These are phyloP conservation scores for Penicillium sp. DNA, from an alignment of 2,329 filamentous ascomycete genomes.

Conservation along the genomic window DNA sequence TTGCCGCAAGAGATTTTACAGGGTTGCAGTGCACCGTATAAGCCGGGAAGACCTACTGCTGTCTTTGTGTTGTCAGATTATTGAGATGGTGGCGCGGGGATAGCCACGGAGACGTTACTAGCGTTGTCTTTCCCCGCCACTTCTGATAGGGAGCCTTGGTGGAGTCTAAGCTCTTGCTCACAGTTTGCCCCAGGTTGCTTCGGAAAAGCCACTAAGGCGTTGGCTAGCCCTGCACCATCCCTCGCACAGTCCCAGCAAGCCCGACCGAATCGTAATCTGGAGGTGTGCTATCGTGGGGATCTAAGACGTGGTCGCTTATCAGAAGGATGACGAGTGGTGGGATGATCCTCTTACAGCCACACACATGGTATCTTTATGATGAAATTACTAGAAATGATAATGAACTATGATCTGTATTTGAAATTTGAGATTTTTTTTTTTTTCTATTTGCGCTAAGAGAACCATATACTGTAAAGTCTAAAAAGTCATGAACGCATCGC, in stretches of 20 bases:
- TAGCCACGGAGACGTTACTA: slow-evolving; percentile 4
- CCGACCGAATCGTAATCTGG: slow-evolving; percentile 17
- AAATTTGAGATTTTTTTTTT: not conserved
- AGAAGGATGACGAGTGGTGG: not conserved
- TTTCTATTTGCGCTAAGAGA: not conserved
- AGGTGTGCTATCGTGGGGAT: slow-evolving; percentile 3
- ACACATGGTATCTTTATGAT: not conserved
- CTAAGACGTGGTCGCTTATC: slow-evolving; percentile 12
- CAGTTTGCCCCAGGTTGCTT: slow-evolving; percentile 6
- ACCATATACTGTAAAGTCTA: not conserved
- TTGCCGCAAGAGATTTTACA: not conserved
- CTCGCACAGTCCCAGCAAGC: slow-evolving; percentile 12
- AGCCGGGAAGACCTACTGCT: not conserved
- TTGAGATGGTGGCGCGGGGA: slow-evolving; percentile 11
- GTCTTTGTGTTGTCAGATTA: slow-evolving; percentile 3
- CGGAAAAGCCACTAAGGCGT: slow-evolving; percentile 8
- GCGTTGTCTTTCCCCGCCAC: slow-evolving; percentile 11
- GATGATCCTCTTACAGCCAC: not conserved
- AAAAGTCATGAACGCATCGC: slow-evolving; percentile 6
- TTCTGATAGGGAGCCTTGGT: slow-evolving; percentile 18
- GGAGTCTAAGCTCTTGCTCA: slow-evolving; percentile 19
- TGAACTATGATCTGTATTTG: not conserved
- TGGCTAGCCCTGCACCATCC: slow-evolving; percentile 1
- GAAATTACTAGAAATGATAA: not conserved
- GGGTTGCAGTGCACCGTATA: not conserved